Conservation (phyloP, 345 rosid species). For the Toxicodendron radicans region DNA sequence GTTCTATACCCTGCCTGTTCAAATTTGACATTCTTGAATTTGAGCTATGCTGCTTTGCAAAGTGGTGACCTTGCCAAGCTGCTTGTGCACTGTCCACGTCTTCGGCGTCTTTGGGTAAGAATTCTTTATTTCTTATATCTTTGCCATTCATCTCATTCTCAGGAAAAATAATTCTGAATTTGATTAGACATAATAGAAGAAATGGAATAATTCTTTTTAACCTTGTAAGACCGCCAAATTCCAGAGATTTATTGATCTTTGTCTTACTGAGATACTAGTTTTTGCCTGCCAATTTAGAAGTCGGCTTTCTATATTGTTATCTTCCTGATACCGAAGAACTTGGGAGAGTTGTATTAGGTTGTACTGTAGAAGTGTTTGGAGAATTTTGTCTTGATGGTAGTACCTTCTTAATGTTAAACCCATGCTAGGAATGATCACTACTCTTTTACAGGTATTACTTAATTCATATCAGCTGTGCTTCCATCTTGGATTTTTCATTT, state of each 20-base stretch:
- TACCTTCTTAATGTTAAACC: neutral
- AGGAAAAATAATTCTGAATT: neutral
- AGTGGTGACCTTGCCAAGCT: constrained; percentile 52
- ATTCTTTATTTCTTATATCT: constrained; percentile 4
- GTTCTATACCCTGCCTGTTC: constrained; percentile 44
- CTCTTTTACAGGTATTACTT: neutral
- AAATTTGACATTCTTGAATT: constrained; percentile 57
- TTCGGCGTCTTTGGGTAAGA: constrained; percentile 65
- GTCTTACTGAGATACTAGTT: neutral
- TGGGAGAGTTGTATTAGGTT: too few species aligned
- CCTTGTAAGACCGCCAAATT: neutral
- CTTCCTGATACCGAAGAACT: neutral
- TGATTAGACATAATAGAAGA: neutral
- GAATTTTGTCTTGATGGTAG: neutral
- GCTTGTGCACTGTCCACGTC: constrained; percentile 54
- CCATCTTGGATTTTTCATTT: neutral
- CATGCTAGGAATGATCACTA: neutral
- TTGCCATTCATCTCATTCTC: neutral
- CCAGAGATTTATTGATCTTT: neutral
- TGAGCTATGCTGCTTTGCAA: constrained; percentile 56
- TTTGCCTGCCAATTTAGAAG: neutral
- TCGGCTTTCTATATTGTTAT: neutral
- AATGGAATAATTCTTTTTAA: neutral
- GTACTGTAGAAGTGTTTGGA: neutral
- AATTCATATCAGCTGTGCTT: too few species aligned